Evolutionary conservation across 495 filamentous ascomycete genomes (phyloP), one percentile per base, ranked within the genome.

Genomic region (Penicillium pulvis): DNA sequence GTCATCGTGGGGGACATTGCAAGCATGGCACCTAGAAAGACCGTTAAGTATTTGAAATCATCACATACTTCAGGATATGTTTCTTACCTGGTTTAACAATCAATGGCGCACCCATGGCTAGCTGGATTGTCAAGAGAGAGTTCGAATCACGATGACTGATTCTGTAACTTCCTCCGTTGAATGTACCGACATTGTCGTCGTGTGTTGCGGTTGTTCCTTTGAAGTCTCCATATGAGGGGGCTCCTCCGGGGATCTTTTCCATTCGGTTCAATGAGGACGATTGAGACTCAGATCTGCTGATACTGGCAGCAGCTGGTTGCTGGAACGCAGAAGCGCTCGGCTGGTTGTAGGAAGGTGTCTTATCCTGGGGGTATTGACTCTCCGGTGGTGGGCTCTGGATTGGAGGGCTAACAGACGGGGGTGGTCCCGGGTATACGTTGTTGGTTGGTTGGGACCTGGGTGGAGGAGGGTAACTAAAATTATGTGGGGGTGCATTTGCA

Each of bases 141-240:
- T 98, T 98, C 43, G 83, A 86, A 66, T 98, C 93, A 7, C 94
- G 82, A 66, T 98, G 94, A 62, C 91, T 94, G 71, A 98, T 91
- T 20, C 95, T 79, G 68, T 93, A 98, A 60, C 86, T 92, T 9
- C 94, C 94, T 11, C 94, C 94, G 75, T 98, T 97, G 80, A 98
- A 98, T 0, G 89, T 96, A 3, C 94, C 94, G 12, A 93, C 79
- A 53, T 94, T 90, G 71, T 98, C 94, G 30, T 85, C 75, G 1
- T 81, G 81, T 4, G 87, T 80, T 12, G 67, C 58, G 2, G 60
- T 67, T 0, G 83, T 85, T 39, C 90, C 89, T 4, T 74, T 60
- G 55, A 92, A 90, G 28, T 87, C 79, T 1, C 69, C 76, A 35
- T 70, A 62, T 16, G 75, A 43, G 1, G 81, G 83, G 14, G 84